Conservation (phyloP, 805 yeast species). For the Lachancea fermentati region DNA sequence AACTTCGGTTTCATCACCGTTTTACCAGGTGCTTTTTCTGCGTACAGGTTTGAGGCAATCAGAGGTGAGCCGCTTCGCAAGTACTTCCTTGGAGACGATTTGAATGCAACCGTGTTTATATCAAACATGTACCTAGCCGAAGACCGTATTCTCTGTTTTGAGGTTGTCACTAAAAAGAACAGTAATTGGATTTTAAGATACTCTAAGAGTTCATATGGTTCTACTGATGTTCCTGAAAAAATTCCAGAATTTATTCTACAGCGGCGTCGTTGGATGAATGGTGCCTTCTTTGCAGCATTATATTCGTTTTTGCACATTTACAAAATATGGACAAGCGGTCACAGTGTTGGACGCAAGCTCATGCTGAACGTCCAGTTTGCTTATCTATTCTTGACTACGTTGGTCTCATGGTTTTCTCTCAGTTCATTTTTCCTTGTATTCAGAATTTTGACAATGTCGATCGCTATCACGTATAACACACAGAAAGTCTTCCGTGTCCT, state of each 20-base stretch:
- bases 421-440: constrained; percentile 89
- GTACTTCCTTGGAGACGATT: constrained; percentile 87
- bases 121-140: constrained; percentile 97
- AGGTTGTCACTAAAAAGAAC: constrained; percentile 77
- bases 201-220: constrained; percentile 84
- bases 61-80: constrained; percentile 81
- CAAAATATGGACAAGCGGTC: constrained; percentile 74
- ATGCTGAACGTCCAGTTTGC: constrained; percentile 70
- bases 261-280: constrained; percentile 95
- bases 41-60: constrained; percentile 81
- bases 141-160: constrained; percentile 92
- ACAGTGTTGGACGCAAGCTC: constrained; percentile 60
- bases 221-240: constrained; percentile 91
- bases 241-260: constrained; percentile 85
- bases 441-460: constrained; percentile 74
- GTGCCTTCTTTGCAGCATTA: constrained; percentile 91
- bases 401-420: constrained; percentile 89
- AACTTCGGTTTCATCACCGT: constrained; percentile 93
- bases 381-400: constrained; percentile 66
- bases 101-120: constrained; percentile 78
- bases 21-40: constrained; percentile 94
- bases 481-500: constrained; percentile 72
- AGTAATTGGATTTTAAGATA: constrained; percentile 76
- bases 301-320: constrained; percentile 77
- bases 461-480: constrained; percentile 48